These are phyloP conservation scores for Dentipellis fragilis DNA, from an alignment of 768 basidiomycete genomes.

Conservation along the genomic window DNA sequence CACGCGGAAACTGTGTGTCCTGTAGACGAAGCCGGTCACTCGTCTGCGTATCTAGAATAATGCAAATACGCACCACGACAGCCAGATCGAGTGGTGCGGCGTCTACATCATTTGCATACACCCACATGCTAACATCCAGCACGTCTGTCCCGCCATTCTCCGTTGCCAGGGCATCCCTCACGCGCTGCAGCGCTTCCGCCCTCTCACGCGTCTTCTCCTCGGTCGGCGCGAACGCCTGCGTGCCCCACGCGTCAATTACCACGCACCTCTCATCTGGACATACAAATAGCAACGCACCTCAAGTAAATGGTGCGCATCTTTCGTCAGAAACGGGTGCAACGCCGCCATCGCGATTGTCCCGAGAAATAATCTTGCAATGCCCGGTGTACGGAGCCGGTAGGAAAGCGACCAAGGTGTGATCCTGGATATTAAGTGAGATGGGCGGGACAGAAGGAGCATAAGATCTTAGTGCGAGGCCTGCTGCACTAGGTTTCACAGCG, in stretches of 20 bases:
- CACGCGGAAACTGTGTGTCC: too few relatives aligned
- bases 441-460: too few relatives aligned
- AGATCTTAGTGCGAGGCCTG: too few relatives aligned
- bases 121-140: conserved; percentile 6
- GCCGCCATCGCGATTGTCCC: not conserved
- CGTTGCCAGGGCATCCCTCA: not conserved
- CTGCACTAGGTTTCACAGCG: too few relatives aligned
- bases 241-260: not conserved
- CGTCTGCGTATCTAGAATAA: too few relatives aligned
- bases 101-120: conserved; percentile 9
- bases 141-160: conserved; percentile 3
- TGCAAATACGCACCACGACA: conserved; percentile 4
- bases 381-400: too few relatives aligned
- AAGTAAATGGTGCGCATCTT: not conserved
- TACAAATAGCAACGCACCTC: not conserved
- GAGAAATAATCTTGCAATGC: too few relatives aligned
- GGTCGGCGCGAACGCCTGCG: not conserved
- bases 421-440: too few relatives aligned
- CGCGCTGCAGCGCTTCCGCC: not conserved
- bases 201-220: not conserved
- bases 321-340: not conserved
- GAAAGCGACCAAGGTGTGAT: too few relatives aligned
- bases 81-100: conserved; percentile 8
- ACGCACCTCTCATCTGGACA: not conserved
- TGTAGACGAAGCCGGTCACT: too few relatives aligned